Evolutionary conservation across 371 early-diverging fungal genomes (phyloP).

Genomic region (Smittium culicis): DNA sequence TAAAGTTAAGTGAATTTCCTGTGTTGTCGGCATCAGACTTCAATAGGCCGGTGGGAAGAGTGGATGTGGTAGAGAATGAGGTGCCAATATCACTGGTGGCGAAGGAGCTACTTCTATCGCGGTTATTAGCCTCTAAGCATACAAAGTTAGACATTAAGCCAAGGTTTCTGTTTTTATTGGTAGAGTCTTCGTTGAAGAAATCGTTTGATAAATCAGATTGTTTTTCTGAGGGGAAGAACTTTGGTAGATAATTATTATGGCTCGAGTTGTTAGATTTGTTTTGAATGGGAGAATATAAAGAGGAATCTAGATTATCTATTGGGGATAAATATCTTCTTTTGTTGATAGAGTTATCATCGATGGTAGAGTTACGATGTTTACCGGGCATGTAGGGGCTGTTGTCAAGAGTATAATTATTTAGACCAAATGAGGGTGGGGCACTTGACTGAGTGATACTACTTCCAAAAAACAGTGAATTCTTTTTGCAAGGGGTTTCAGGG

Average conservation of each 20-base stretch:
- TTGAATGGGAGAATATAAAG: neutral
- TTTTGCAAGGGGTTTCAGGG: conserved; percentile 32
- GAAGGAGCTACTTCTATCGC: neutral
- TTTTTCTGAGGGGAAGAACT: neutral
- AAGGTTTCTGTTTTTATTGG: neutral
- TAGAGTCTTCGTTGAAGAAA: neutral
- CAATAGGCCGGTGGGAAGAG: neutral
- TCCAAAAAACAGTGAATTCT: conserved; percentile 8
- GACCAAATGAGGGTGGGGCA: conserved; percentile 9
- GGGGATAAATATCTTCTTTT: conserved; percentile 28
- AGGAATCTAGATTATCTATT: conserved; percentile 9
- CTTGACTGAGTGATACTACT: conserved; percentile 6
- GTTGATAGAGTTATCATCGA: conserved; percentile 23
- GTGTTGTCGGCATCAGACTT: neutral
- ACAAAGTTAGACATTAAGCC: neutral
- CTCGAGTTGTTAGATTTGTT: neutral
- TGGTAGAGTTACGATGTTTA: conserved; percentile 28
- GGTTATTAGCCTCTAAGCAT: neutral
- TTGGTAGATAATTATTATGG: neutral
- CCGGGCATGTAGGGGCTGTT: conserved; percentile 22
- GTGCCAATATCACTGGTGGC: conserved; percentile 10
- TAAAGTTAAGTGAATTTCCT: neutral
- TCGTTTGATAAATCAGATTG: neutral
- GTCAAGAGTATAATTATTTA: conserved; percentile 2
- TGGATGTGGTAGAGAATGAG: conserved; percentile 9